phyloP scores from a whole-genome alignment of 169 alveolate species.

The Cyclospora cayetanensis region DNA sequence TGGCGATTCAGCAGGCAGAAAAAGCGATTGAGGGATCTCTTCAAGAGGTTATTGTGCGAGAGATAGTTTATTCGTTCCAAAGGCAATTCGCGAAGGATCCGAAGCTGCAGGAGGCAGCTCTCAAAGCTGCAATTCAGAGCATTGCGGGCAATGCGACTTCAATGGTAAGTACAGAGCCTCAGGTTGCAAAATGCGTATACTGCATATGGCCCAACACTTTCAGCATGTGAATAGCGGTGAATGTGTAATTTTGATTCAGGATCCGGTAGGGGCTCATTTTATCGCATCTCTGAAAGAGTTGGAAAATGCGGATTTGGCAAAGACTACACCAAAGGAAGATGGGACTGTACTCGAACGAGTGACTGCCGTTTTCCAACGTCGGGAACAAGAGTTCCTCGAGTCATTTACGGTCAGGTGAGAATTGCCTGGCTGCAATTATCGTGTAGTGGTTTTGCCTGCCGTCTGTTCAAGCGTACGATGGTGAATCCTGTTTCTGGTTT shows the following conservation, averaged over 20 bases:
- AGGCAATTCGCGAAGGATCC: slow-evolving; percentile 43
- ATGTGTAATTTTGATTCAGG: neutral
- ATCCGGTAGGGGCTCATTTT: slow-evolving; percentile 75
- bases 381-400: slow-evolving; percentile 71
- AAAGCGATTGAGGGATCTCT: slow-evolving; percentile 70
- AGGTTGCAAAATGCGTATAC: neutral
- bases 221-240: too few species aligned
- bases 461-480: too few species aligned
- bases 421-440: neutral
- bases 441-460: too few species aligned
- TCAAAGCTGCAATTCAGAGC: slow-evolving; percentile 60
- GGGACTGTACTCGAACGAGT: slow-evolving; percentile 69
- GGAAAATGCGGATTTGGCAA: slow-evolving; percentile 25
- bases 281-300: slow-evolving; percentile 68
- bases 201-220: neutral
- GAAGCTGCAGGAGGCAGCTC: slow-evolving; percentile 64
- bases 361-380: slow-evolving; percentile 72
- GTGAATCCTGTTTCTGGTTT: too few species aligned
- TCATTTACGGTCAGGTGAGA: slow-evolving; percentile 72
- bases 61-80: slow-evolving; percentile 56
- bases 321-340: neutral
- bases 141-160: slow-evolving; percentile 59
- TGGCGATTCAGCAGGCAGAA: slow-evolving; percentile 73
- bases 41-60: slow-evolving; percentile 72
- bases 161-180: neutral